Conservation (phyloP, 1,284 basidiomycete genomes). For the Lentinula novae-zelandiae region DNA sequence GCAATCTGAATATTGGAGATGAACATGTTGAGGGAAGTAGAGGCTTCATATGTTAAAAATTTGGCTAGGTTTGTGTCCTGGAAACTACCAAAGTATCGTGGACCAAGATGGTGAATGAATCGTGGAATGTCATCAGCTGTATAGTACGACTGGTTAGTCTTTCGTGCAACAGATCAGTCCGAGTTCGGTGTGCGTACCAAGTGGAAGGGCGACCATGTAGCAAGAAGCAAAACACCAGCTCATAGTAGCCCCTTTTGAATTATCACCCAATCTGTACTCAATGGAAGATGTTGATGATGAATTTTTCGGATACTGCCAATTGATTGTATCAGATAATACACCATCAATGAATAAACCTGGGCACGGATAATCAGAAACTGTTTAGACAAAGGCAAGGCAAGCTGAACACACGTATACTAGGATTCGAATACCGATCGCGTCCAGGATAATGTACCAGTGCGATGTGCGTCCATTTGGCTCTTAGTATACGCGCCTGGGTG, state of each 20-base stretch:
- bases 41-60: slow-evolving; percentile 76
- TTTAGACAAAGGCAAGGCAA: background rate
- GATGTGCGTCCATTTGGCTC: slow-evolving; percentile 67
- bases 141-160: background rate
- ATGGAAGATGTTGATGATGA: slow-evolving; percentile 28
- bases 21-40: slow-evolving; percentile 73
- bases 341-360: slow-evolving; percentile 74
- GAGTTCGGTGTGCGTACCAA: slow-evolving; percentile 39
- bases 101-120: slow-evolving; percentile 73
- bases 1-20: slow-evolving; percentile 34
- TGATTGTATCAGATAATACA: slow-evolving; percentile 53
- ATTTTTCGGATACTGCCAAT: slow-evolving; percentile 55
- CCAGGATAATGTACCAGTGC: slow-evolving; percentile 61
- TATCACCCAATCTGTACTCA: slow-evolving; percentile 53
- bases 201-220: slow-evolving; percentile 54
- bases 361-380: slow-evolving; percentile 4
- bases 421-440: slow-evolving; percentile 37
- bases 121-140: slow-evolving; percentile 63
- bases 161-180: background rate
- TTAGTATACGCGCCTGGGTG: slow-evolving; percentile 41
- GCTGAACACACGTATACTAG: slow-evolving; percentile 27
- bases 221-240: slow-evolving; percentile 72
- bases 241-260: slow-evolving; percentile 34
- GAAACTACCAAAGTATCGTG: slow-evolving; percentile 69
- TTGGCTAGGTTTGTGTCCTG: slow-evolving; percentile 60